A percentile compares a stretch with the other conserved stretches of the same genome.
Evolutionary conservation across 176 grass and related monocot species (phyloP).

Genomic region (Triticum turgidum): DNA sequence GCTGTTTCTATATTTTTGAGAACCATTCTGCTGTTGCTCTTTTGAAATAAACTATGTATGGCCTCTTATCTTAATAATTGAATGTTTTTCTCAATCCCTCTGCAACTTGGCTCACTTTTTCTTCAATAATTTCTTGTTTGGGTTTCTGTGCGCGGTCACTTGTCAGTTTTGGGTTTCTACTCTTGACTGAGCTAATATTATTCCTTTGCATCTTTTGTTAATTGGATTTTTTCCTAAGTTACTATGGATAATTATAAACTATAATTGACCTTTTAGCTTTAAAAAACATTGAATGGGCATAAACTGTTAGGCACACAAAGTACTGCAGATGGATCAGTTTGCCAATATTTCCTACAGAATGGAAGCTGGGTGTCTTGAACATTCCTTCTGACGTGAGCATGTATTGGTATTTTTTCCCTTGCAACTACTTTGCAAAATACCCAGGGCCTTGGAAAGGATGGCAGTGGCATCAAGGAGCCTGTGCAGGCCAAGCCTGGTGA

Average conservation of each 20-base stretch:
- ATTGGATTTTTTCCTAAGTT: too few relatives aligned
- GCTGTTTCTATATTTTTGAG: background rate
- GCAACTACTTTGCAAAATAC: constrained; percentile 51
- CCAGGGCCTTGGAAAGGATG: constrained; percentile 90
- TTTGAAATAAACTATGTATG: background rate
- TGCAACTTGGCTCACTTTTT: background rate
- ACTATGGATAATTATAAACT: background rate
- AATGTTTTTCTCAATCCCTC: background rate
- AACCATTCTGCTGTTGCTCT: background rate
- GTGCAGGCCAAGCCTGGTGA: constrained; percentile 84
- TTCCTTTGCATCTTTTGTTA: background rate
- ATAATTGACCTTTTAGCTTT: background rate
- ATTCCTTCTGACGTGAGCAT: constrained; percentile 40
- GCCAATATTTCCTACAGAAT: constrained; percentile 4
- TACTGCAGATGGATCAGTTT: constrained; percentile 17
- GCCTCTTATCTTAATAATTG: background rate
- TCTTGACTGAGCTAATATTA: constrained; percentile 1
- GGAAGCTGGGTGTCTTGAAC: constrained; percentile 9
- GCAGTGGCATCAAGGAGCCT: constrained; percentile 95
- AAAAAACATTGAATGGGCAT: background rate
- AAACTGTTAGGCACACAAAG: background rate
- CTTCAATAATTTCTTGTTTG: background rate
- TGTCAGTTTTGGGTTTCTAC: background rate
- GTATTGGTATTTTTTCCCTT: constrained; percentile 41
- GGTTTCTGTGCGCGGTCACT: too few relatives aligned